Base-by-base conservation (phyloP, 345 rosid species). In the Odontarrhena argentea region DNA sequence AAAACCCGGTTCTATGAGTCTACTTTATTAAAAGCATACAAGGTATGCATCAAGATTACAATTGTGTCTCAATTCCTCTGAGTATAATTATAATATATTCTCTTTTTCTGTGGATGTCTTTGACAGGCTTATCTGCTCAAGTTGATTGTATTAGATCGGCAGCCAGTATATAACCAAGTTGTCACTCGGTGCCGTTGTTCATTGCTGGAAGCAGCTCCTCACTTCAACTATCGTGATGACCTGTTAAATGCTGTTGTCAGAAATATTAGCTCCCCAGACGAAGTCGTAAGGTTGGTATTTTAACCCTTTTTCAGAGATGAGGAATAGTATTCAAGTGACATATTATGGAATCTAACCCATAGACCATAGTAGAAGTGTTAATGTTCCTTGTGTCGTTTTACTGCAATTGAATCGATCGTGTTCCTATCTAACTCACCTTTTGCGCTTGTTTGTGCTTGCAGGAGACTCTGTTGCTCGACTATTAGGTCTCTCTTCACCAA, bases 1-100 rank as follows among this genome's bases (percentile, higher is more conserved):
- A 94, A 88, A 84, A 87, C 82, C 76, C 83, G 97, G 54, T 83
- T 72, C 68, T 87, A 86, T 78, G 97, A 94, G 76, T 88, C 97
- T 25, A 86, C 88, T 28, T 85, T 94, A 64, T 63, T 94, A 67
- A 82, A 86, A 37, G 74, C 77, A 8, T 94, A 94, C 84, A 91
- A 94, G 97, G 99, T 94, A 59, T 63, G 62, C 67, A 51, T 51
- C 7, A 51, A 22, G 37, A 10, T 45, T 38, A 9, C 54, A 40
- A 6, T 13, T 55, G 34, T 35, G 11, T 25, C 5, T 30, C 8
- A 7, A 34, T 49, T 68, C 53, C 12, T 36, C 36, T 49, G 69
- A 34, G 43, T 49, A 63, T 43, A 14, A 30, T 38, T 50, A 2
- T 51, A 59, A 57, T 34, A 36, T 40, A 24, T 56, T 53, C 63